These are phyloP conservation scores for Collybia sp. DNA, from an alignment of 768 basidiomycete genomes.

Conservation along the genomic window DNA sequence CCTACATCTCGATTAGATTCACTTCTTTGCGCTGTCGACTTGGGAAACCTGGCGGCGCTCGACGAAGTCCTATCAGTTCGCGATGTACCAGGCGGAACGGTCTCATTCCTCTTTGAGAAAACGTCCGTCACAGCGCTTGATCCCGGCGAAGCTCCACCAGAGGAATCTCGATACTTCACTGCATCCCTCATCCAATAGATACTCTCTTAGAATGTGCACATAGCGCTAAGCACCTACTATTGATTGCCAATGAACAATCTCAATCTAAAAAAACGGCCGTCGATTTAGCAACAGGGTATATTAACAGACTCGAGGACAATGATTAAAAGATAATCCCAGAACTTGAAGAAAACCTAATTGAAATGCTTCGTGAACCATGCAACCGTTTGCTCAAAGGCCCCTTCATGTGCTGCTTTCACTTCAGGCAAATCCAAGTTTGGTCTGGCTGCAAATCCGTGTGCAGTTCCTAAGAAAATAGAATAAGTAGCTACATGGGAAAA, in stretches of 20 bases:
- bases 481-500: background rate
- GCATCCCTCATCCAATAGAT: background rate
- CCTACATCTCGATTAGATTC: slow-evolving; percentile 10
- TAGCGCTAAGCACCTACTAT: no score
- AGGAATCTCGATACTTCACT: slow-evolving; percentile 1
- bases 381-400: slow-evolving; percentile 20
- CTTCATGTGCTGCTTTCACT: slow-evolving; percentile 17
- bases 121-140: slow-evolving; percentile 23
- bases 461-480: slow-evolving; percentile 11
- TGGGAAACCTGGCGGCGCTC: slow-evolving; percentile 37
- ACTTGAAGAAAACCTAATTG: no score
- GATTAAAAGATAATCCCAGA: no score
- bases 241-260: no score
- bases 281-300: no score
- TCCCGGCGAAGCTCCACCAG: slow-evolving; percentile 5
- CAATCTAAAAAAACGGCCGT: no score
- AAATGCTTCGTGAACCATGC: slow-evolving; percentile 16
- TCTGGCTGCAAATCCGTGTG: slow-evolving; percentile 20
- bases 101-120: slow-evolving; percentile 77
- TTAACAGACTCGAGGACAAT: no score
- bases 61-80: slow-evolving; percentile 25
- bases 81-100: slow-evolving; percentile 57
- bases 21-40: slow-evolving; percentile 39
- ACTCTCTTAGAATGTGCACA: background rate
- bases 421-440: slow-evolving; percentile 17